Base-by-base conservation (phyloP, 1,284 basidiomycete genomes). In the Exobasidium cylindrosporum region DNA sequence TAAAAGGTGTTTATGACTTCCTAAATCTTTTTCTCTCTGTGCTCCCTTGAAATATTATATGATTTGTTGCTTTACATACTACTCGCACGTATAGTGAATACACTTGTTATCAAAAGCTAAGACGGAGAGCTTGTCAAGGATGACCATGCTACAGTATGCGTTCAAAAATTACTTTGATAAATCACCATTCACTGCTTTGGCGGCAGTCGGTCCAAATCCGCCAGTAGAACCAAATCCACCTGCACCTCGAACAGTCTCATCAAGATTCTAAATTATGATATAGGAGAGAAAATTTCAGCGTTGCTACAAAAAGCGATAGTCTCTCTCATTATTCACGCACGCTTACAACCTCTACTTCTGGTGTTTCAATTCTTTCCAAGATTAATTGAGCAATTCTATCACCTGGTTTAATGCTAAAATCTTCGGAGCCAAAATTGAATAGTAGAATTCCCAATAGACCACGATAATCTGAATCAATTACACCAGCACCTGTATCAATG, bases 401-500 rank as follows among this genome's bases (percentile, higher is more conserved):
- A 11, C 94, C 93, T 76, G 89, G 87, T 69, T 89, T 84, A 61
- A 97, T 93, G 81, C 89, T 83, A 77, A 97, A 97, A 75, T 96
- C 92, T 65, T 86, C 82, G 72, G 94, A 90, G 7, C 72, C 69
- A 62, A 89, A 86, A 80, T 98, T 98, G 86, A 95, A 97, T 40
- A 98, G 84, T 28, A 98, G 84, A n/a, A 97, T 91, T 78, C 90
- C 93, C 59, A 98, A 86, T 6, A 88, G 83, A 3, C 96, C 95
- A 43, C 96, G 86, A 81, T 98, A 98, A 80, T 98, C 95, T 11
- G 91, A 89, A 70, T 98, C 96, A 62, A 98, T 87, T 21, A 98
- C 95, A 35, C 95, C 95, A 4, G 95, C 96, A 0, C 95, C 95
- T 0, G 91, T 94, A 79, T 96, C 90, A 65, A 98, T 97, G 85